These are phyloP conservation scores for Beauveria sp. DNA, from an alignment of 2,329 filamentous ascomycete genomes.

Conservation along the genomic window DNA sequence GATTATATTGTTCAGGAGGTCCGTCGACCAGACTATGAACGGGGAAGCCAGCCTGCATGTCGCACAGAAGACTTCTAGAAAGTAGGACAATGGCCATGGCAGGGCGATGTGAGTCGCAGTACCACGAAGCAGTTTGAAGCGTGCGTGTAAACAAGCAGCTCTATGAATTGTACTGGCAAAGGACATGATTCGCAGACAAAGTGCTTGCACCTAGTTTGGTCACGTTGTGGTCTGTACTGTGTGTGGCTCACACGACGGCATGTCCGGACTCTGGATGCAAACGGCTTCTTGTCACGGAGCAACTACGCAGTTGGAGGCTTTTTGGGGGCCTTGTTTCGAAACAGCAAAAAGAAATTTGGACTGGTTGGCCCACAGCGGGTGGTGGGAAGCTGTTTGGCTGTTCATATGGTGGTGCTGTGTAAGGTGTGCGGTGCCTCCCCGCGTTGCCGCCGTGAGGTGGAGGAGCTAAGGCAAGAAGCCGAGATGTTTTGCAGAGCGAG, in stretches of 20 bases:
- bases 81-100: conserved; percentile 1
- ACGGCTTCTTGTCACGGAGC: neutral
- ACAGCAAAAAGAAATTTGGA: neutral
- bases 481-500: neutral
- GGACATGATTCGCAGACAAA: neutral
- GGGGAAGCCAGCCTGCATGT: neutral
- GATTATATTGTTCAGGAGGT: neutral
- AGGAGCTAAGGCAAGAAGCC: neutral
- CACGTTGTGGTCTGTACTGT: neutral
- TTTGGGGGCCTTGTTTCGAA: conserved; percentile 8
- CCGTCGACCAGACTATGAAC: neutral
- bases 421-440: neutral
- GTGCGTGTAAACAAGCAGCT: neutral
- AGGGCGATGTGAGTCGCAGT: neutral
- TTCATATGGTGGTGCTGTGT: neutral
- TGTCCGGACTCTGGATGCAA: neutral
- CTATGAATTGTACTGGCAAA: neutral
- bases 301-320: neutral
- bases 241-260: neutral
- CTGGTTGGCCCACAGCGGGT: neutral
- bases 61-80: conserved; percentile 3
- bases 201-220: neutral
- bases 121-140: neutral
- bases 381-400: neutral
- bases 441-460: neutral